Evolutionary conservation across 345 rosid species (phyloP).

Genomic region (Populus nigra): DNA sequence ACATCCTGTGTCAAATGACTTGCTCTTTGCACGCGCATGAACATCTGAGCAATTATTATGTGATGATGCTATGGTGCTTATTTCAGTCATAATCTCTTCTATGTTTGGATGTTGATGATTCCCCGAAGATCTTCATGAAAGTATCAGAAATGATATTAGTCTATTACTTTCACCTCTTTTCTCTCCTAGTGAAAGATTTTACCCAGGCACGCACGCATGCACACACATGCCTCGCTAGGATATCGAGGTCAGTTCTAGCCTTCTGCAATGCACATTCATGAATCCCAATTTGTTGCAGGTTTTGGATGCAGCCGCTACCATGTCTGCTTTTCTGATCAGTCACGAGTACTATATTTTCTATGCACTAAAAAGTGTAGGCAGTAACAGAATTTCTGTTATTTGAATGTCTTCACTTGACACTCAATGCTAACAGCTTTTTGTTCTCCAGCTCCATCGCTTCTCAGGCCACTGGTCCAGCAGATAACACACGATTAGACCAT

Average conservation of each 20-base stretch:
- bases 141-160: neutral
- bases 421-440: neutral
- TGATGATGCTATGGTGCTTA: neutral
- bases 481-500: neutral
- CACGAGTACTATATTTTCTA: neutral
- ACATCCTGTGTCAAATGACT: neutral
- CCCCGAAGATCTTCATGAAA: neutral
- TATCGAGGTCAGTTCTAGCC: neutral
- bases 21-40: neutral
- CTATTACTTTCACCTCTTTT: neutral
- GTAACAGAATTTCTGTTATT: neutral
- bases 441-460: constrained; percentile 15
- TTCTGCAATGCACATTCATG: neutral
- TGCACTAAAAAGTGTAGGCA: neutral
- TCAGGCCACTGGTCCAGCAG: constrained; percentile 12
- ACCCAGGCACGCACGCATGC: too few species aligned
- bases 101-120: neutral
- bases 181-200: neutral
- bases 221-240: neutral
- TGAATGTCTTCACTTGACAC: neutral
- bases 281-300: neutral
- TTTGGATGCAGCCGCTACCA: neutral
- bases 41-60: neutral
- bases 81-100: neutral
- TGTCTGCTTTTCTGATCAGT: neutral